A percentile compares a stretch with the other conserved stretches of the same genome.
Conservation (phyloP, 192 early-diverging fungal species). For the Funneliformis geosporum region DNA sequence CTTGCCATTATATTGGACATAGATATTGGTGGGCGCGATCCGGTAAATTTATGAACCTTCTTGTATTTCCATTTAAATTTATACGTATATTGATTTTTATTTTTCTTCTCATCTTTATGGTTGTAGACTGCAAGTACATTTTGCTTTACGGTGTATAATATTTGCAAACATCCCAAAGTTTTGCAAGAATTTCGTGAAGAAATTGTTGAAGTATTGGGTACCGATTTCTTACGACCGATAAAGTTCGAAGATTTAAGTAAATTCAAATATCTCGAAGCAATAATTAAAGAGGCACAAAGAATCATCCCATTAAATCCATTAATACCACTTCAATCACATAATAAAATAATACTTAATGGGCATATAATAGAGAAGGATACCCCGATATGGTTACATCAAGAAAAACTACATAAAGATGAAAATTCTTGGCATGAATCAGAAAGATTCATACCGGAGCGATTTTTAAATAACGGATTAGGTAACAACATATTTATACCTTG, state of each 20-base stretch:
- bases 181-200: conserved; percentile 5
- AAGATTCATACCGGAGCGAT: conserved; percentile 8
- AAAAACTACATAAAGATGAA: background rate
- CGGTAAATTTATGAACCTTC: no score
- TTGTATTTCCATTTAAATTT: no score
- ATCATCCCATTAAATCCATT: background rate
- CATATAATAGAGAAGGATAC: background rate
- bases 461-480: background rate
- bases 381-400: background rate
- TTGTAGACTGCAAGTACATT: conserved; percentile 1
- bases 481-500: conserved; percentile 2
- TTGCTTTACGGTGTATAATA: conserved; percentile 15
- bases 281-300: conserved; percentile 12
- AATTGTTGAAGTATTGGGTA: conserved; percentile 6
- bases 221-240: conserved; percentile 14
- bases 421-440: conserved; percentile 8
- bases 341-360: background rate
- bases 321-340: background rate
- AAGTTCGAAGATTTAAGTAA: conserved; percentile 18
- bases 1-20: conserved; percentile 2
- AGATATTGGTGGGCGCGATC: background rate
- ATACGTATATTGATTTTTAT: background rate
- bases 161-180: conserved; percentile 1
- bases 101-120: background rate
- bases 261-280: conserved; percentile 16